Evolutionary conservation across 176 grass and related monocot genomes (phyloP).

Genomic region (Elaeis guineensis): DNA sequence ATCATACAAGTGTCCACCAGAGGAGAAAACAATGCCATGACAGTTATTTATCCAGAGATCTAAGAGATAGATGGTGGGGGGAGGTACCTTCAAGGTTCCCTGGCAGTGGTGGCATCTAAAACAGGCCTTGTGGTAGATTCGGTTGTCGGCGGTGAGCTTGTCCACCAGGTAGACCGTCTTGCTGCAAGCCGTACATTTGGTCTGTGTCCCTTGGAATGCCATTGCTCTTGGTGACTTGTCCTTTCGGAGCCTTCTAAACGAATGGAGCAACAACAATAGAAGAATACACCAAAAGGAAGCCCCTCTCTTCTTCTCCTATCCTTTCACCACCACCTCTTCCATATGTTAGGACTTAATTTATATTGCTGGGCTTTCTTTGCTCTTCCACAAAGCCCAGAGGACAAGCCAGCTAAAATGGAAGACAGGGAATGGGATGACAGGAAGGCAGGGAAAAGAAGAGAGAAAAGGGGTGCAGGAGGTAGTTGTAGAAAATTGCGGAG

Average conservation of each 20-base stretch:
- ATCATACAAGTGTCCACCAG: background rate
- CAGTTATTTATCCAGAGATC: background rate
- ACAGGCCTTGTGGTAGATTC: constrained; percentile 20
- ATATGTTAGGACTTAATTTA: too few relatives aligned
- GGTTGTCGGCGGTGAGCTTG: constrained; percentile 10
- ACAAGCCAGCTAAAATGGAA: background rate
- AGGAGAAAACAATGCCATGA: background rate
- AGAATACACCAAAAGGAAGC: too few relatives aligned
- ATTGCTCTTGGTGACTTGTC: background rate
- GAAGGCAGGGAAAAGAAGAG: background rate
- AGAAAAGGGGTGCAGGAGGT: too few relatives aligned
- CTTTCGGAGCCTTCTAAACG: too few relatives aligned
- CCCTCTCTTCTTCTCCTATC: background rate
- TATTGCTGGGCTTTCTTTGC: background rate
- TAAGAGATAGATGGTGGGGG: background rate
- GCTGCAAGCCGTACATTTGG: constrained; percentile 13
- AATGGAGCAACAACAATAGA: too few relatives aligned
- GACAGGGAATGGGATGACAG: background rate
- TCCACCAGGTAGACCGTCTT: constrained; percentile 19
- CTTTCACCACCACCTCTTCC: background rate
- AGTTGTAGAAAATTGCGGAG: background rate
- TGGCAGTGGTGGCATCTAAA: constrained; percentile 21
- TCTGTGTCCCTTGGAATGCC: constrained; percentile 7
- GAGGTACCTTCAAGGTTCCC: constrained; percentile 7
- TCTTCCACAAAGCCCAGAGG: background rate